A percentile compares a stretch with the other conserved stretches of the same genome.
These are phyloP conservation scores for Carex pumila DNA, from an alignment of 176 grass and related monocot genomes.

Conservation along the genomic window DNA sequence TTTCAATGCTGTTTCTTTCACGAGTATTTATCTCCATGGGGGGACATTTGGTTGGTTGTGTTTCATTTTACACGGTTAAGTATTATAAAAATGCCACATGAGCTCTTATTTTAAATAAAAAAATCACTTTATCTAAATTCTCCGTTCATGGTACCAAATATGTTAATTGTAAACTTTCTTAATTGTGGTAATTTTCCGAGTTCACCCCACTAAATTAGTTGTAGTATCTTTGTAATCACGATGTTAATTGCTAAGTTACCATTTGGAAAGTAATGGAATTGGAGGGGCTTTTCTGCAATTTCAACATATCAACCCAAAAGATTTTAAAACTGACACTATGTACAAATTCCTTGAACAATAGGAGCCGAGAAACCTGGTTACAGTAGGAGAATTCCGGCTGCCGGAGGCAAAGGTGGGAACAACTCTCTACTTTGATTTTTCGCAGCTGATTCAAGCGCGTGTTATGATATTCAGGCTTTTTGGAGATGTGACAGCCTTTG, in stretches of 20 bases:
- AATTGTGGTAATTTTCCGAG: not conserved
- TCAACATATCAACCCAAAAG: not conserved
- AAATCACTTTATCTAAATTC: not conserved
- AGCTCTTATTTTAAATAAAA: too few relatives aligned
- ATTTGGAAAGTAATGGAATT: not conserved
- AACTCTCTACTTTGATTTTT: slow-evolving; percentile 85
- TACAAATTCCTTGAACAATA: slow-evolving; percentile 30
- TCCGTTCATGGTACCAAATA: not conserved
- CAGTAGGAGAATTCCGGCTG: slow-evolving; percentile 73
- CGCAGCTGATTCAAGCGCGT: slow-evolving; percentile 45
- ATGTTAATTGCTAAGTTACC: not conserved
- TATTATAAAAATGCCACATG: too few relatives aligned
- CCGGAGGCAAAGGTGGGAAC: slow-evolving; percentile 68
- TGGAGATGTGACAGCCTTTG: slow-evolving; percentile 77
- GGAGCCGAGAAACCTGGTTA: slow-evolving; percentile 59
- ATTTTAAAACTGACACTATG: not conserved
- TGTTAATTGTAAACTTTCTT: not conserved
- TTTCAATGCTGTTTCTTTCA: not conserved
- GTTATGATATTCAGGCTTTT: slow-evolving; percentile 69
- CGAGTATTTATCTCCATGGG: too few relatives aligned
- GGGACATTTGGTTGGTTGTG: too few relatives aligned
- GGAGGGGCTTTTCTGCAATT: not conserved
- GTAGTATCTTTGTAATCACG: not conserved
- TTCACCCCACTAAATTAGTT: not conserved
- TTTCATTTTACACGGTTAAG: too few relatives aligned